A percentile compares a stretch with the other conserved stretches of the same genome.
Evolutionary conservation across 805 yeast species (phyloP).

Genomic region (Candida koratica): DNA sequence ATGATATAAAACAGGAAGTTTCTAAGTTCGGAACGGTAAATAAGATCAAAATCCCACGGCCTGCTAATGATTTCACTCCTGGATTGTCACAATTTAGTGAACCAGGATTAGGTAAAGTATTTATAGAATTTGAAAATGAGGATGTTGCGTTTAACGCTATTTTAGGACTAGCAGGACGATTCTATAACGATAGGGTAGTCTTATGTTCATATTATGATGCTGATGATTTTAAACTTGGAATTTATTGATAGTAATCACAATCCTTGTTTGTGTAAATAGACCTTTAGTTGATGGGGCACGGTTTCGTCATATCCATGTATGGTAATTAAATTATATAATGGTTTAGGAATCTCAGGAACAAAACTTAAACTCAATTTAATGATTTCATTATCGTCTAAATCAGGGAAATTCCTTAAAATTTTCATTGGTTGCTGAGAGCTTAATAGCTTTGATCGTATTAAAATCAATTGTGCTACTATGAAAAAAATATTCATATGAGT

Average conservation of each 20-base stretch:
- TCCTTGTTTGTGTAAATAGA: conserved; percentile 9
- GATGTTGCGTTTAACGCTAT: conserved; percentile 54
- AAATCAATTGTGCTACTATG: conserved; percentile 75
- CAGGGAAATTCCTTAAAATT: conserved; percentile 67
- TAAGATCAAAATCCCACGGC: conserved; percentile 60
- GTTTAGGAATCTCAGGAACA: conserved; percentile 66
- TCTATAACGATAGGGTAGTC: conserved; percentile 65
- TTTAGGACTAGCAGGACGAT: conserved; percentile 59
- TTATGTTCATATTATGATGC: conserved; percentile 61
- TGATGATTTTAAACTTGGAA: conserved; percentile 49
- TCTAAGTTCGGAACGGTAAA: conserved; percentile 48
- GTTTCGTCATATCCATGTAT: conserved; percentile 58
- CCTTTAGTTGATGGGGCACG: conserved; percentile 34
- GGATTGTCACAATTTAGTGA: conserved; percentile 35
- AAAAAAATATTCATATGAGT: conserved; percentile 82
- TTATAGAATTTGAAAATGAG: conserved; percentile 54
- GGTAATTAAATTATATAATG: conserved; percentile 57
- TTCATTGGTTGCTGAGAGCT: conserved; percentile 68
- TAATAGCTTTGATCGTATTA: conserved; percentile 62
- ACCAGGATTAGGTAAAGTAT: conserved; percentile 70
- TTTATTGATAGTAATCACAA: conserved; percentile 16
- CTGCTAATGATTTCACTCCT: conserved; percentile 46
- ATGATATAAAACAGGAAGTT: conserved; percentile 51
- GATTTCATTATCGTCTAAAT: conserved; percentile 65
- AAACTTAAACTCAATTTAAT: conserved; percentile 78